Conservation (phyloP, 495 filamentous ascomycete genomes). For the Aspergillus mulundensis region DNA sequence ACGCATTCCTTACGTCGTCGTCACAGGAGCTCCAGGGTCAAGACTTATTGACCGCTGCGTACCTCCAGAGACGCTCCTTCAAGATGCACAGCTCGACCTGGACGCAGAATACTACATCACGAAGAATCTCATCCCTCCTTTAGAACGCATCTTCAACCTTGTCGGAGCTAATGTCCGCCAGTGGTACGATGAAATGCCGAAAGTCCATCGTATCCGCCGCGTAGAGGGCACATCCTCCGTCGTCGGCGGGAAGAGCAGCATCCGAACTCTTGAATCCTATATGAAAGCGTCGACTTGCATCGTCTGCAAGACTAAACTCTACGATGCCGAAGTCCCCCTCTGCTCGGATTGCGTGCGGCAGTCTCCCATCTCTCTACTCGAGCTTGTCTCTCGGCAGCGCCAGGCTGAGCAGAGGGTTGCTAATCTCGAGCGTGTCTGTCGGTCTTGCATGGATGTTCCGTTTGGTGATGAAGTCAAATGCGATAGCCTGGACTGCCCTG, state of each 20-base stretch:
- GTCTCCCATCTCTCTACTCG: conserved; percentile 54
- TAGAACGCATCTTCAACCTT: conserved; percentile 95
- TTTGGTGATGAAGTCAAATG: conserved; percentile 74
- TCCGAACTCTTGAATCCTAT: conserved; percentile 81
- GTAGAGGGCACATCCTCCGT: conserved; percentile 35
- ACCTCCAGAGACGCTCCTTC: conserved; percentile 75
- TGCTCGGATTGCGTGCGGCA: conserved; percentile 60
- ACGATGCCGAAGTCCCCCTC: conserved; percentile 45
- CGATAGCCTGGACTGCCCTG: conserved; percentile 86
- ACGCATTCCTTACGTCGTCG: conserved; percentile 88
- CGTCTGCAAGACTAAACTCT: conserved; percentile 67
- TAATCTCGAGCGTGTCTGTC: conserved; percentile 73
- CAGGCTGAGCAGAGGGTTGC: conserved; percentile 58
- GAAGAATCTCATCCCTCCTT: conserved; percentile 91
- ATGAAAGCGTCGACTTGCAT: conserved; percentile 75
- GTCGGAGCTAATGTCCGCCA: conserved; percentile 86
- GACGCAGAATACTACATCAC: conserved; percentile 96
- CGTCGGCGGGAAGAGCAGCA: conserved; percentile 29
- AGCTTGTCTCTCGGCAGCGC: conserved; percentile 57
- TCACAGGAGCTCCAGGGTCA: conserved; percentile 81
- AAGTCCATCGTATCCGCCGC: conserved; percentile 67
- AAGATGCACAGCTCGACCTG: conserved; percentile 71
- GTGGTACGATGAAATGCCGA: conserved; percentile 98
- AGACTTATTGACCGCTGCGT: conserved; percentile 87
- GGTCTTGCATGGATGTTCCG: conserved; percentile 70